phyloP scores from a whole-genome alignment of 2,329 filamentous ascomycete species.

The Aphanoascus verrucosus region DNA sequence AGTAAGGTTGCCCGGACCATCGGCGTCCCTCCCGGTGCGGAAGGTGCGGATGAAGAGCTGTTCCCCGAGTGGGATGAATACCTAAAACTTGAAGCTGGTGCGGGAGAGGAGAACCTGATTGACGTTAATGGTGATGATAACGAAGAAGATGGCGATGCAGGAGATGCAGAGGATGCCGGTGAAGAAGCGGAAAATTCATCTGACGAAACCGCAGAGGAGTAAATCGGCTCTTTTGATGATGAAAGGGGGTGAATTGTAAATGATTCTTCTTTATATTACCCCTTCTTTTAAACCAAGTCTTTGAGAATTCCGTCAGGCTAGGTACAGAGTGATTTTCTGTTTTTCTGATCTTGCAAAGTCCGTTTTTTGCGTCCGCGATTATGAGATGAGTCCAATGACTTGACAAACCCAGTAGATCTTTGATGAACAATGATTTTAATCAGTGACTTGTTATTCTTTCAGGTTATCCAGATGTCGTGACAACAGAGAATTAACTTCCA shows the following conservation, averaged over 20 bases:
- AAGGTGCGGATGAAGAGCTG: slow-evolving; percentile 57
- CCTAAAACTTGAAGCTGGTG: slow-evolving; percentile 66
- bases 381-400: too few relatives aligned
- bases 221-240: not conserved
- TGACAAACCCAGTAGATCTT: too few relatives aligned
- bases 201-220: slow-evolving; percentile 17
- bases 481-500: too few relatives aligned
- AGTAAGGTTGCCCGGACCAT: slow-evolving; percentile 72
- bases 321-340: too few relatives aligned
- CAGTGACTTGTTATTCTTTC: too few relatives aligned
- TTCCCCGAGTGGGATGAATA: slow-evolving; percentile 97
- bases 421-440: too few relatives aligned
- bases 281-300: too few relatives aligned
- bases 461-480: too few relatives aligned
- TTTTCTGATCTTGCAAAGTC: too few relatives aligned
- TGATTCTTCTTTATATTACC: not conserved
- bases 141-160: slow-evolving; percentile 22
- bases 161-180: slow-evolving; percentile 16
- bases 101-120: slow-evolving; percentile 39
- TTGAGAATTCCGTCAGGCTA: too few relatives aligned
- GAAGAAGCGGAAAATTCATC: slow-evolving; percentile 29
- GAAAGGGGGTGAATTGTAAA: slow-evolving; percentile 12
- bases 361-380: too few relatives aligned
- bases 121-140: slow-evolving; percentile 30
- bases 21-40: slow-evolving; percentile 66